phyloP scores from a whole-genome alignment of 192 early-diverging fungal species.

The Diversispora epigaea region DNA sequence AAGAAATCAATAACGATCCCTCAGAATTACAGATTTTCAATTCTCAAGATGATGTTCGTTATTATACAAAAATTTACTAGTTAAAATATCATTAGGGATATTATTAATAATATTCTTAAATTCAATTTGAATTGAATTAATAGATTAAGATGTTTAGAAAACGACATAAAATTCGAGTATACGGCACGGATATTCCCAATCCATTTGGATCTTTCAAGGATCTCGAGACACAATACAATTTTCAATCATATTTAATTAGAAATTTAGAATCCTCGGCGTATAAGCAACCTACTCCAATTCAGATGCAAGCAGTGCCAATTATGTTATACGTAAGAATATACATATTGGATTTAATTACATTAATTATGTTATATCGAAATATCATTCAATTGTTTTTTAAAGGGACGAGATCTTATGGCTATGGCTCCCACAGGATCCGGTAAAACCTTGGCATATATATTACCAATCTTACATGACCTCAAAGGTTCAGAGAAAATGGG shows the following conservation, averaged over 20 bases:
- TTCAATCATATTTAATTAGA: conserved; percentile 68
- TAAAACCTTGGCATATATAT: conserved; percentile 92
- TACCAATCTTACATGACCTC: conserved; percentile 87
- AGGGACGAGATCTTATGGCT: conserved; percentile 91
- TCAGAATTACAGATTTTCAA: neutral
- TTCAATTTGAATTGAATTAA: too few species aligned
- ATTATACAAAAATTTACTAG: neutral
- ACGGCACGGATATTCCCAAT: conserved; percentile 82
- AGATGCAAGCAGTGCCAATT: conserved; percentile 91
- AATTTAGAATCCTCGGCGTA: conserved; percentile 73
- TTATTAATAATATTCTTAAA: neutral
- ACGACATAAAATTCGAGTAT: conserved; percentile 74
- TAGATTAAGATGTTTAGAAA: conserved; percentile 71
- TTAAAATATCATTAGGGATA: too few species aligned
- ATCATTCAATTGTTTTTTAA: neutral
- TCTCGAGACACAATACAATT: conserved; percentile 67
- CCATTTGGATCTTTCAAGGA: conserved; percentile 82
- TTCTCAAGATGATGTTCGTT: neutral
- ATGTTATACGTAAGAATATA: conserved; percentile 64
- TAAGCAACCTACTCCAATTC: conserved; percentile 82
- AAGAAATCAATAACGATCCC: conserved; percentile 32
- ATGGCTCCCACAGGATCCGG: conserved; percentile 98
- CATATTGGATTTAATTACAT: neutral
- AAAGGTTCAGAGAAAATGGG: conserved; percentile 78
- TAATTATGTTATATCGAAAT: neutral